Evolutionary conservation across 1,139 yeast genomes (phyloP).

Genomic region (Suhomyces anneliseae): DNA sequence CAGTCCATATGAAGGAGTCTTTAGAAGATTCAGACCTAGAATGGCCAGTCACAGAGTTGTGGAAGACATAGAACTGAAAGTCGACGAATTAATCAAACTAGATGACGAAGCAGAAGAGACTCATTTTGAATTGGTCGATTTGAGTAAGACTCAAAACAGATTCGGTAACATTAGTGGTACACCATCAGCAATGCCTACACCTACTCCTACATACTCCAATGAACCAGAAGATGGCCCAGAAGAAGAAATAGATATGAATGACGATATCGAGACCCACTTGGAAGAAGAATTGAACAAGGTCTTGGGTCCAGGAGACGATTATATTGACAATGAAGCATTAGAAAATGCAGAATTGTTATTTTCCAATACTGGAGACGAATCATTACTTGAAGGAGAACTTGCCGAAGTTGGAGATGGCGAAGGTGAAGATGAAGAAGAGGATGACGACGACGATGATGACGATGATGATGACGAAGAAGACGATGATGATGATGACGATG

Average conservation of each 20-base stretch:
- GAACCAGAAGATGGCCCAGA: slow-evolving; percentile 19
- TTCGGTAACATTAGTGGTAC: slow-evolving; percentile 22
- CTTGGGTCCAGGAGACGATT: slow-evolving; percentile 23
- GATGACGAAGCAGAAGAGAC: slow-evolving; percentile 87
- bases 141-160: slow-evolving; percentile 23
- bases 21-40: slow-evolving; percentile 51
- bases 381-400: slow-evolving; percentile 10
- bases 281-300: slow-evolving; percentile 47
- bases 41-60: slow-evolving; percentile 52
- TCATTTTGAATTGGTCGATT: slow-evolving; percentile 73
- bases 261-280: slow-evolving; percentile 22
- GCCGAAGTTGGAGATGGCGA: slow-evolving; percentile 19
- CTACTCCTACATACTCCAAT: slow-evolving; percentile 17
- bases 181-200: slow-evolving; percentile 25
- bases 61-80: slow-evolving; percentile 71
- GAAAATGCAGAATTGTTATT: slow-evolving; percentile 10
- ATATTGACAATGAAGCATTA: slow-evolving; percentile 2
- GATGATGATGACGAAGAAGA: slow-evolving; percentile 31
- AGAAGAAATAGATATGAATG: slow-evolving; percentile 22
- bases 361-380: slow-evolving; percentile 12
- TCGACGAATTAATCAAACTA: slow-evolving; percentile 69
- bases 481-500: slow-evolving; percentile 33
- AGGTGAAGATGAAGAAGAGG: slow-evolving; percentile 20
- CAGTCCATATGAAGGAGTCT: slow-evolving; percentile 61
- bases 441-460: slow-evolving; percentile 26